Evolutionary conservation across 768 basidiomycete genomes (phyloP).

Genomic region (Neoboletus subvelutipes): DNA sequence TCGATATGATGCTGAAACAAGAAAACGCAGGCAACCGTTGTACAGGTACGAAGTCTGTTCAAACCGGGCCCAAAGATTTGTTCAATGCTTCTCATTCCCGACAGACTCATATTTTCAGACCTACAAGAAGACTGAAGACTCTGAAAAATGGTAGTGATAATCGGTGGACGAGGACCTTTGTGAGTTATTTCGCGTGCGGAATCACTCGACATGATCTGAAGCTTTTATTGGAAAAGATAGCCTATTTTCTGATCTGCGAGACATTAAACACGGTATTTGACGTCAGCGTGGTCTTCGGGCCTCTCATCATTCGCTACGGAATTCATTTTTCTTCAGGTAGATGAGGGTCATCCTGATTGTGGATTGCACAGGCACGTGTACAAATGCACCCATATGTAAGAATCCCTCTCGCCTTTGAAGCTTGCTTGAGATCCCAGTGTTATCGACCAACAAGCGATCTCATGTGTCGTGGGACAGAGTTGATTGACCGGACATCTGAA

Average conservation of each 20-base stretch:
- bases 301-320: slow-evolving; percentile 50
- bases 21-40: background rate
- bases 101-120: slow-evolving; percentile 46
- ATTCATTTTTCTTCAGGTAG: background rate
- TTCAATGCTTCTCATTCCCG: background rate
- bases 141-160: slow-evolving; percentile 36
- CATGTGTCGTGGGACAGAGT: background rate
- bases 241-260: slow-evolving; percentile 46
- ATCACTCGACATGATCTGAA: background rate
- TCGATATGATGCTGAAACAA: background rate
- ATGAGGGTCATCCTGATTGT: slow-evolving; percentile 4
- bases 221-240: slow-evolving; percentile 32
- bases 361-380: slow-evolving; percentile 27
- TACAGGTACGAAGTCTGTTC: slow-evolving; percentile 9
- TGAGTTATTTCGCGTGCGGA: slow-evolving; percentile 23
- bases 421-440: slow-evolving; percentile 9
- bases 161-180: slow-evolving; percentile 46
- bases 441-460: slow-evolving; percentile 10
- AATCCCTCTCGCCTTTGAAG: background rate
- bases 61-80: background rate
- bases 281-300: slow-evolving; percentile 46
- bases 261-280: slow-evolving; percentile 48
- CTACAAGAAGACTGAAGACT: slow-evolving; percentile 33
- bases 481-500: slow-evolving; percentile 14
- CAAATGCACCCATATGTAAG: slow-evolving; percentile 2